Percentiles rank a stretch among this genome's conserved stretches.
Evolutionary conservation across 1,284 basidiomycete genomes (phyloP).

Genomic region (Austroboletus novae-zelandiae): DNA sequence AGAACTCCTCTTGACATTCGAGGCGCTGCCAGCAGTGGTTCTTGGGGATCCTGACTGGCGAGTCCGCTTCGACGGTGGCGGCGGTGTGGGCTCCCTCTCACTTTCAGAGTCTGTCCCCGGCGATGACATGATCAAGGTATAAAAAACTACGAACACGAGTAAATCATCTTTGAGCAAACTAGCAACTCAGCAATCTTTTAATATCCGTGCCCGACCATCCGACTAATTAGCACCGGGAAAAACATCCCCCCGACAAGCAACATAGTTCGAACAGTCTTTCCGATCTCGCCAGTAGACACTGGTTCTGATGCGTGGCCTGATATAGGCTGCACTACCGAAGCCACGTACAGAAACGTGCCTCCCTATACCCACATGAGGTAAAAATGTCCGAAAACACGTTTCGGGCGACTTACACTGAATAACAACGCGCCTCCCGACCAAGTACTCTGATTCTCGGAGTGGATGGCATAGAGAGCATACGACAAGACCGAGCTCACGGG

Average conservation of each 20-base stretch:
- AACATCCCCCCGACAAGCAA: slow-evolving; percentile 71
- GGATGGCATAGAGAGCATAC: slow-evolving; percentile 62
- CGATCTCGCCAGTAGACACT: slow-evolving; percentile 42
- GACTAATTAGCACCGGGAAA: slow-evolving; percentile 55
- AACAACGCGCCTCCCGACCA: slow-evolving; percentile 78
- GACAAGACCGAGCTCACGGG: slow-evolving; percentile 74
- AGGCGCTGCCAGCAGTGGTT: slow-evolving; percentile 9
- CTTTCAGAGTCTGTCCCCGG: slow-evolving; percentile 33
- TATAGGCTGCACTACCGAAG: slow-evolving; percentile 82
- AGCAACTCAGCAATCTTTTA: slow-evolving; percentile 4
- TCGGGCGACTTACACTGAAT: slow-evolving; percentile 60
- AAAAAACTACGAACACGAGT: slow-evolving; percentile 2
- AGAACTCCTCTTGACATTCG: slow-evolving; percentile 22
- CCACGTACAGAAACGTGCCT: slow-evolving; percentile 93
- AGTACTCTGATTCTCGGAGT: slow-evolving; percentile 41
- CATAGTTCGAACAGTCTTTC: slow-evolving; percentile 46
- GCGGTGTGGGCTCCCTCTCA: slow-evolving; percentile 25
- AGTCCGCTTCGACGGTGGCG: slow-evolving; percentile 27
- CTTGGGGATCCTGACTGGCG: slow-evolving; percentile 25
- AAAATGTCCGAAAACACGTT: slow-evolving; percentile 3
- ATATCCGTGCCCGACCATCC: slow-evolving; percentile 50
- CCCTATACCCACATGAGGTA: slow-evolving; percentile 50
- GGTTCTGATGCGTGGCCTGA: slow-evolving; percentile 42
- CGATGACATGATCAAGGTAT: slow-evolving; percentile 28
- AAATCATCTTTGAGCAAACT: neutral